These are phyloP conservation scores for Logfia minima DNA, from an alignment of 129 eudicot species.

Conservation along the genomic window DNA sequence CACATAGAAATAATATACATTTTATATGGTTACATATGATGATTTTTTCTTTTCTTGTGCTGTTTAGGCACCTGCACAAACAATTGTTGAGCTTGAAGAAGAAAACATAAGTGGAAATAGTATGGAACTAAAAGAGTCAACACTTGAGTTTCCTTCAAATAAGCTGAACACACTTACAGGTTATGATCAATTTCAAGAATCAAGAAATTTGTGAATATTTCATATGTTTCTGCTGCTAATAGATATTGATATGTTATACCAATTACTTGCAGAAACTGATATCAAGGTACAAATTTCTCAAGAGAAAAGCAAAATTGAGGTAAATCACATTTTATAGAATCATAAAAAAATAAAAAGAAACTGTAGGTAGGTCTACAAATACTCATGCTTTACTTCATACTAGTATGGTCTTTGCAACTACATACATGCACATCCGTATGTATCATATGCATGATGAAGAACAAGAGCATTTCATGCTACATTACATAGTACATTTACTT, in stretches of 20 bases:
- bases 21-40: background rate
- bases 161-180: conserved; percentile 28
- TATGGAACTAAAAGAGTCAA: conserved; percentile 18
- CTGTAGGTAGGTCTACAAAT: background rate
- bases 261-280: conserved; percentile 35
- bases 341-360: background rate
- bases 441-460: background rate
- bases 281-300: conserved; percentile 23
- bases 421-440: conserved; percentile 14
- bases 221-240: background rate
- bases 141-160: conserved; percentile 2
- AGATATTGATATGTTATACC: background rate
- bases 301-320: conserved; percentile 35
- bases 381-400: background rate
- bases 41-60: background rate
- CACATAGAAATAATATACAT: background rate
- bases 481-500: background rate
- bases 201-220: background rate
- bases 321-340: conserved; percentile 7
- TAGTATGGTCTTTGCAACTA: conserved; percentile 2
- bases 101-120: background rate
- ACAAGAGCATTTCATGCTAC: conserved; percentile 3
- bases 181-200: background rate
- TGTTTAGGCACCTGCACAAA: conserved; percentile 17
- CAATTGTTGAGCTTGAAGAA: conserved; percentile 18